These are phyloP conservation scores for Ulmus americana DNA, from an alignment of 331 rosid genomes.

Conservation along the genomic window DNA sequence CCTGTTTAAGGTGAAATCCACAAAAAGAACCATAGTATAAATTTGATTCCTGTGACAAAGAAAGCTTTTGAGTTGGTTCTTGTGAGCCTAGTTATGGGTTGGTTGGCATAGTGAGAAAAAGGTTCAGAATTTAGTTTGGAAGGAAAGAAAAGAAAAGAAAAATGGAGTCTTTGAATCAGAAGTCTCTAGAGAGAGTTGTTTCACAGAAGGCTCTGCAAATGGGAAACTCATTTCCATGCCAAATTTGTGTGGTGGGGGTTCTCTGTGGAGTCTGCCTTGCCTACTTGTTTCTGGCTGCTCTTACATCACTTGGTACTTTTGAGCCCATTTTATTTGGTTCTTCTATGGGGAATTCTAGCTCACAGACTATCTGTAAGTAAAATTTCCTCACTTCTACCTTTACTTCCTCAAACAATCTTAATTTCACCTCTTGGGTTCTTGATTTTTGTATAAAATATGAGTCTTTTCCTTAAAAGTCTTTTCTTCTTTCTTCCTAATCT, in stretches of 20 bases:
- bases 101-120: conserved; percentile 24
- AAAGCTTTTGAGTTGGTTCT: conserved; percentile 16
- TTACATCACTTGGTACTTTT: conserved; percentile 61
- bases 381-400: neutral
- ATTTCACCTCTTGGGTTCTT: conserved; percentile 2
- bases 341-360: conserved; percentile 42
- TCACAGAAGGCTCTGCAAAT: conserved; percentile 83
- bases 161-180: conserved; percentile 53
- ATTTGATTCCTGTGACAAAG: conserved; percentile 2
- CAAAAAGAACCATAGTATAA: neutral
- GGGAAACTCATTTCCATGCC: conserved; percentile 78
- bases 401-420: no score
- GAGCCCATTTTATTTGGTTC: conserved; percentile 36
- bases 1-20: neutral
- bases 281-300: conserved; percentile 62
- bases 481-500: conserved; percentile 1
- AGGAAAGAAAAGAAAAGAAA: conserved; percentile 3
- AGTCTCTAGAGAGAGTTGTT: conserved; percentile 60
- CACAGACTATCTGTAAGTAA: conserved; percentile 46
- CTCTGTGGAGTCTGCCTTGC: conserved; percentile 79
- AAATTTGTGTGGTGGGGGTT: conserved; percentile 84
- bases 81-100: conserved; percentile 38
- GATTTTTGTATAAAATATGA: neutral
- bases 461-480: neutral
- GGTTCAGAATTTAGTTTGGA: conserved; percentile 2